These are phyloP conservation scores for Chalaropsis thielavioides DNA, from an alignment of 2,329 filamentous ascomycete species.

Conservation along the genomic window DNA sequence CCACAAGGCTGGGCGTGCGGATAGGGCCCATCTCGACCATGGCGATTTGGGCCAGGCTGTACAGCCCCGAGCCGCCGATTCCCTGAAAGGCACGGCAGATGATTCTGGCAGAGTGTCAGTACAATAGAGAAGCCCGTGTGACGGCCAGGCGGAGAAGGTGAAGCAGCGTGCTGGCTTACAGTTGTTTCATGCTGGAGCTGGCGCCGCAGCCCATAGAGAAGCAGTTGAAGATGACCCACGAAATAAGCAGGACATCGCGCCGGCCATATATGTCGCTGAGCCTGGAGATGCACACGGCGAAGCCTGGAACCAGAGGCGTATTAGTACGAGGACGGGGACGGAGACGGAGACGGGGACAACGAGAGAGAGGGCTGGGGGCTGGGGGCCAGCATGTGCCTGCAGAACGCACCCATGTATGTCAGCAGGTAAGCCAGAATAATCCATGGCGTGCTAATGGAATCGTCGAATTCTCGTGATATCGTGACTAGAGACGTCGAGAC, in stretches of 20 bases:
- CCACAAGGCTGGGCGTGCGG: conserved; percentile 38
- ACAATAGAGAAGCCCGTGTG: background rate
- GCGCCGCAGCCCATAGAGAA: conserved; percentile 42
- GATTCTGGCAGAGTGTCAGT: conserved; percentile 29
- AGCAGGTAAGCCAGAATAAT: conserved; percentile 41
- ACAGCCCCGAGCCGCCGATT: conserved; percentile 46
- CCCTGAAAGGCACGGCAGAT: conserved; percentile 45
- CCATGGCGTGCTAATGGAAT: conserved; percentile 40
- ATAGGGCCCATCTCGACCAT: conserved; percentile 42
- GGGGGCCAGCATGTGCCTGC: background rate
- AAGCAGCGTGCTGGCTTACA: conserved; percentile 28
- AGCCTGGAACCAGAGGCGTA: conserved; percentile 26
- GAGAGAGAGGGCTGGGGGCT: background rate
- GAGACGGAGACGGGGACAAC: background rate
- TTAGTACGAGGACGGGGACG: background rate
- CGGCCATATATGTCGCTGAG: conserved; percentile 46
- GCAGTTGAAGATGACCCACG: conserved; percentile 40
- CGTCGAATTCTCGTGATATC: conserved; percentile 37
- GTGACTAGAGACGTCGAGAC: conserved; percentile 44
- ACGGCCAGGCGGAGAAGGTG: background rate
- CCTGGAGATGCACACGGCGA: conserved; percentile 43
- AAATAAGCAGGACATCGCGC: conserved; percentile 33
- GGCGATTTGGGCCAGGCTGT: conserved; percentile 43
- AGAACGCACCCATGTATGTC: conserved; percentile 37
- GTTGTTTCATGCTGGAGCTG: conserved; percentile 34